Evolutionary conservation across 805 yeast genomes (phyloP), one percentile per base, ranked within the genome.

Genomic region (Kregervanrija delftensis): DNA sequence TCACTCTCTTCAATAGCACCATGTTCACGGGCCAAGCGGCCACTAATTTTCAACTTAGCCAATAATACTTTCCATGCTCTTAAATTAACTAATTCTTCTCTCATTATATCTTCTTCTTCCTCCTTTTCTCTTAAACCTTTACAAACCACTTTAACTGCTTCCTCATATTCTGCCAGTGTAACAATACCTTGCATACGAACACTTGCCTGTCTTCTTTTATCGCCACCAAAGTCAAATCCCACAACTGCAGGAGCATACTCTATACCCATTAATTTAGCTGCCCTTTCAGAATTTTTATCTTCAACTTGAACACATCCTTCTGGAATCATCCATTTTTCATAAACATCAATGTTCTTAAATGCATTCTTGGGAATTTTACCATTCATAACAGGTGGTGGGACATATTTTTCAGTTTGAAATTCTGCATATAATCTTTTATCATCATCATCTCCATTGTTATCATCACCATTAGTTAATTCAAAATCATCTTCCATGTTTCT

Each of bases 241-340:
- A 83, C 81, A 2, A 89, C 90, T 0, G 97, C 98, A 40, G 79
- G 81, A 0, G 96, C 97, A 66, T 72, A 88, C 51, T 87, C 96
- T 6, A 91, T 72, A 0, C 75, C 78, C 10, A 90, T 55, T 1
- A 79, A 57, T 46, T 74, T 74, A 0, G 95, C 95, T 0, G 98
- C 96, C 40, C 70, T 71, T 34, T 75, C 78, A 0, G 85, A 78
- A 45, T 72, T 62, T 34, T 75, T 72, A 52, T 76, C 63, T 5
- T 72, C 66, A 5, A 89, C 65, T 43, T 86, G 74, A 10, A 68
- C 74, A 8, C 86, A 95, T 16, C 91, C 90, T 13, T 66, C 71
- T 0, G 99, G 99, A 2, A 91, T 66, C 98, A 91, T 91, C 37
- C 78, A 68, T 0, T 81, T 76, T 1, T 74, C 75, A 62, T 85